Conservation (phyloP, 2,329 filamentous ascomycete genomes). For the Diaporthe vaccinii region DNA sequence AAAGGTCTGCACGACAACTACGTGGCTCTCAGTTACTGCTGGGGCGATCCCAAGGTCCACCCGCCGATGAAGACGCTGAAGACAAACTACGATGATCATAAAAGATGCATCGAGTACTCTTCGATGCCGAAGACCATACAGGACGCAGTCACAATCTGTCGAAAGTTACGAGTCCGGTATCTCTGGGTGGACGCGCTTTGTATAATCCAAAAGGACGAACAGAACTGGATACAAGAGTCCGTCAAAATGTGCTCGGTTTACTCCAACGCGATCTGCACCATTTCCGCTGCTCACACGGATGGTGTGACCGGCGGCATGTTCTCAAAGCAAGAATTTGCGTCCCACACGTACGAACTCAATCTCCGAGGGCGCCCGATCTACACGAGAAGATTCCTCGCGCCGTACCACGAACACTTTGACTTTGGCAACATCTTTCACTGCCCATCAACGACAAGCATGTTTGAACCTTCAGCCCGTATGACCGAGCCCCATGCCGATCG, state of each 20-base stretch:
- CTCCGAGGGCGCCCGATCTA: conserved; percentile 41
- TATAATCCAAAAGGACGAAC: conserved; percentile 44
- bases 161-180: conserved; percentile 41
- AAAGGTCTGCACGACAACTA: background rate
- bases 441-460: background rate
- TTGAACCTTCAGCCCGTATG: background rate
- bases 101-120: conserved; percentile 1
- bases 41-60: conserved; percentile 20
- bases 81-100: conserved; percentile 13
- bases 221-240: conserved; percentile 42
- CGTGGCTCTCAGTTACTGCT: conserved; percentile 31
- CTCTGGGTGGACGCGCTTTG: conserved; percentile 48
- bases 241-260: conserved; percentile 30
- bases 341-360: background rate
- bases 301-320: conserved; percentile 25
- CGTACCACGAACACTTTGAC: conserved; percentile 17
- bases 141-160: conserved; percentile 33
- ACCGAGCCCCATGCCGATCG: conserved; percentile 18
- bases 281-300: conserved; percentile 24
- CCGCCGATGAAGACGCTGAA: conserved; percentile 23
- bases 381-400: background rate
- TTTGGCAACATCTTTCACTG: conserved; percentile 22
- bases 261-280: conserved; percentile 26
- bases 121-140: conserved; percentile 26
- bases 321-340: conserved; percentile 5